phyloP scores from a whole-genome alignment of 805 yeast genomes.

The Ogataea paradorogensis region DNA sequence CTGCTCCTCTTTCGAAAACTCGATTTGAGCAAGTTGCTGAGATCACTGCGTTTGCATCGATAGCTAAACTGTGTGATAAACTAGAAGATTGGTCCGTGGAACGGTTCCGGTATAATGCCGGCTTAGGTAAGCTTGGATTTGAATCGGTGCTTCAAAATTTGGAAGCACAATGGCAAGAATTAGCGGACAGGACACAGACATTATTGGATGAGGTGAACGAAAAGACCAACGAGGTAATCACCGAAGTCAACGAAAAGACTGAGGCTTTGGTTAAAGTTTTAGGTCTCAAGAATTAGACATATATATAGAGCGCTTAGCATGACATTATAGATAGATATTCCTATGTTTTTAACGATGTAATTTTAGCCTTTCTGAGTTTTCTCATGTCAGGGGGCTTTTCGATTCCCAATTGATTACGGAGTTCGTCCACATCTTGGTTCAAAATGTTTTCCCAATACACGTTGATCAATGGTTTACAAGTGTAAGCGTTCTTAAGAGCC shows the following conservation, averaged over 20 bases:
- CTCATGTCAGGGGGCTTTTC: conserved; percentile 80
- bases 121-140: conserved; percentile 77
- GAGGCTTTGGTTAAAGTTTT: conserved; percentile 3
- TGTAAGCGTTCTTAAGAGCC: conserved; percentile 73
- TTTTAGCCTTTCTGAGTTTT: conserved; percentile 47
- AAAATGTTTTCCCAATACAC: conserved; percentile 89
- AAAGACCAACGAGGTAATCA: conserved; percentile 26
- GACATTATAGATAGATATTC: neutral
- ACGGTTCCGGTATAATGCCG: conserved; percentile 85
- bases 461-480: conserved; percentile 73
- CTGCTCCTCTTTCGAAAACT: conserved; percentile 50
- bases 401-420: conserved; percentile 70
- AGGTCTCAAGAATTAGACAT: conserved; percentile 2
- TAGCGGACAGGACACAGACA: conserved; percentile 22
- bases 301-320: conserved; percentile 8
- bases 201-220: conserved; percentile 25
- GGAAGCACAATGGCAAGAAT: conserved; percentile 35
- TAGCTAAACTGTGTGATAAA: conserved; percentile 68
- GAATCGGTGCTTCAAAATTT: conserved; percentile 67
- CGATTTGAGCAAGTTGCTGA: conserved; percentile 79
- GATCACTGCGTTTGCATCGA: conserved; percentile 78
- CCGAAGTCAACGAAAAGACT: conserved; percentile 26
- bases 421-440: conserved; percentile 66
- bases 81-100: conserved; percentile 91
- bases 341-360: conserved; percentile 8